These are phyloP conservation scores for Cladochytrium replicatum DNA, from an alignment of 192 early-diverging fungal genomes.

Conservation along the genomic window DNA sequence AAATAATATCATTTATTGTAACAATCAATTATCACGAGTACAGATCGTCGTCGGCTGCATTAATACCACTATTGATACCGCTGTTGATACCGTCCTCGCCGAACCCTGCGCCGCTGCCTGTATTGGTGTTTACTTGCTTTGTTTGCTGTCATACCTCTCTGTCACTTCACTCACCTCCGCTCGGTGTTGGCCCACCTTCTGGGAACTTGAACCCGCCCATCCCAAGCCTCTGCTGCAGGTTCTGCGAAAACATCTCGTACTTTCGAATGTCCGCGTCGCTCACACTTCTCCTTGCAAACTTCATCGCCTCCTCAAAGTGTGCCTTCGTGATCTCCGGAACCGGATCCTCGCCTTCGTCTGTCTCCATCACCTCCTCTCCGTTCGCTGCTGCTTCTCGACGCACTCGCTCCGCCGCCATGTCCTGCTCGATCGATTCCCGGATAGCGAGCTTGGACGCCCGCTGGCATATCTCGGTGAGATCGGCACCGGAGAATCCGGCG, in stretches of 20 bases:
- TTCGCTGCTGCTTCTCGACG: slow-evolving; percentile 54
- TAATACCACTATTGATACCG: too few species aligned
- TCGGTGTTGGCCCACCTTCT: slow-evolving; percentile 37
- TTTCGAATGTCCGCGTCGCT: slow-evolving; percentile 93
- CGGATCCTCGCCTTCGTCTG: slow-evolving; percentile 69
- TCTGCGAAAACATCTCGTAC: slow-evolving; percentile 99
- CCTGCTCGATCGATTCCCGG: slow-evolving; percentile 87
- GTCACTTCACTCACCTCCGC: too few species aligned
- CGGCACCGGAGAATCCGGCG: slow-evolving; percentile 94
- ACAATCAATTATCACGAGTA: too few species aligned
- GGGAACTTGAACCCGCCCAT: slow-evolving; percentile 97
- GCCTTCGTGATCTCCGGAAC: slow-evolving; percentile 85
- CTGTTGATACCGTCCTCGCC: too few species aligned
- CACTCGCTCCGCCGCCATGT: slow-evolving; percentile 63
- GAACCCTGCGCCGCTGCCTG: too few species aligned
- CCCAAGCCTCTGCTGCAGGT: slow-evolving; percentile 90
- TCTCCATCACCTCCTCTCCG: slow-evolving; percentile 69
- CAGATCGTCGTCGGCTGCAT: too few species aligned
- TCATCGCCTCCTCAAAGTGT: slow-evolving; percentile 99
- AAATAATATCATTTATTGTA: too few species aligned
- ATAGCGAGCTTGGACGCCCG: slow-evolving; percentile 95
- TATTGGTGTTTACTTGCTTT: too few species aligned
- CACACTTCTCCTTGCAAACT: slow-evolving; percentile 90
- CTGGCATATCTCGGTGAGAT: slow-evolving; percentile 98
- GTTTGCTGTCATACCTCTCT: too few species aligned